Evolutionary conservation across 345 rosid genomes (phyloP).

Genomic region (Cochlearia excelsa): DNA sequence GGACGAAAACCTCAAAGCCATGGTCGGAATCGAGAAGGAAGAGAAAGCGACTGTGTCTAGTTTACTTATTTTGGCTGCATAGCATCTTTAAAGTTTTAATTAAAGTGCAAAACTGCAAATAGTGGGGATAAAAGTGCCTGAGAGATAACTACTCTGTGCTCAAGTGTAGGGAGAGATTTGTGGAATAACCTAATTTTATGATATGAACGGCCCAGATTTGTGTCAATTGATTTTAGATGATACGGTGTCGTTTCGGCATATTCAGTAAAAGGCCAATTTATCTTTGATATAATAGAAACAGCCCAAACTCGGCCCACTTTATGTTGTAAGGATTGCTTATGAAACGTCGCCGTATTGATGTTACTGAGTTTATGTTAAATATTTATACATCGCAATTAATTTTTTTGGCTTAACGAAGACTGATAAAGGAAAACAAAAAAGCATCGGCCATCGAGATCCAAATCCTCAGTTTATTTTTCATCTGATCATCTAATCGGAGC

Average conservation of each 20-base stretch:
- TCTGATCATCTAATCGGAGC: constrained; percentile 38
- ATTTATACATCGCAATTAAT: no score
- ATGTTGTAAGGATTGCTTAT: not conserved
- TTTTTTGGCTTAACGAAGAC: constrained; percentile 11
- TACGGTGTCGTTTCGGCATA: no score
- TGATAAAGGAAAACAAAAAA: constrained; percentile 19
- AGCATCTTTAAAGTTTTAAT: constrained; percentile 22
- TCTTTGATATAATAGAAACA: no score
- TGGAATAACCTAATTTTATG: not conserved
- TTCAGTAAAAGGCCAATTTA: no score
- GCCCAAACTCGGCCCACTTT: constrained; percentile 23
- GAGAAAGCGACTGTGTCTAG: constrained; percentile 11
- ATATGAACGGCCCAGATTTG: no score
- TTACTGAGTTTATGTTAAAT: no score
- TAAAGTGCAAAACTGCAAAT: no score
- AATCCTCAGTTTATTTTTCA: constrained; percentile 38
- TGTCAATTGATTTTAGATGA: no score
- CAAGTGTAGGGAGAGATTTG: constrained; percentile 11
- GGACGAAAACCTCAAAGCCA: constrained; percentile 27
- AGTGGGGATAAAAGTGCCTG: not conserved
- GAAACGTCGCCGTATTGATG: not conserved
- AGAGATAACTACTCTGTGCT: constrained; percentile 4
- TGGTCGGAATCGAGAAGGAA: constrained; percentile 16
- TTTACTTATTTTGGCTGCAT: constrained; percentile 22
- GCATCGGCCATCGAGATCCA: constrained; percentile 55